A percentile compares a stretch with the other conserved stretches of the same genome.
phyloP scores from a whole-genome alignment of 129 eudicot genomes.

The Helianthus tuberosus region DNA sequence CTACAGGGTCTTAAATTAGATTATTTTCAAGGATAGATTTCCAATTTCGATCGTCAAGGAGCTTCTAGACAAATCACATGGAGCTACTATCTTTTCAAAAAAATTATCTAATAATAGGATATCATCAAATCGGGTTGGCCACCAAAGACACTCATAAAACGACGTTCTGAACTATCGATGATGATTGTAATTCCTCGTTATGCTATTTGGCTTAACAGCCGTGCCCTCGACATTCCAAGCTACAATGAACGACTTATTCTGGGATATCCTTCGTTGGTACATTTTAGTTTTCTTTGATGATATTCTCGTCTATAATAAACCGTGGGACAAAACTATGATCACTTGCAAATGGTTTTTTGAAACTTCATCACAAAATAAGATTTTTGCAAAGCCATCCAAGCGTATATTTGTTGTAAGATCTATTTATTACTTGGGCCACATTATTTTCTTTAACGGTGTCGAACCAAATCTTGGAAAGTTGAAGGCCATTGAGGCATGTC shows the following conservation, averaged over 20 bases:
- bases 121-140: neutral
- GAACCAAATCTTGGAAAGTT: neutral
- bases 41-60: neutral
- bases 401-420: neutral
- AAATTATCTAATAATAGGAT: neutral
- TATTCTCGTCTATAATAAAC: neutral
- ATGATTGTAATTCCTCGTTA: neutral
- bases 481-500: neutral
- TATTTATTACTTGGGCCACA: conserved; percentile 4
- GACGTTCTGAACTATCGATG: neutral
- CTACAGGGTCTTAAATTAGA: neutral
- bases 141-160: neutral
- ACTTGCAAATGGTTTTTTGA: neutral
- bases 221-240: neutral
- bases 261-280: neutral
- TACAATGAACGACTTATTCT: neutral
- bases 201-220: neutral
- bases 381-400: neutral
- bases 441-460: neutral
- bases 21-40: neutral
- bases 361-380: neutral
- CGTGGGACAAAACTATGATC: neutral
- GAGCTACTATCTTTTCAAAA: neutral
- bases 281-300: conserved; percentile 1
- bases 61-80: neutral